These are phyloP conservation scores for Polyporus tsugae DNA, from an alignment of 1,284 basidiomycete genomes.

Conservation along the genomic window DNA sequence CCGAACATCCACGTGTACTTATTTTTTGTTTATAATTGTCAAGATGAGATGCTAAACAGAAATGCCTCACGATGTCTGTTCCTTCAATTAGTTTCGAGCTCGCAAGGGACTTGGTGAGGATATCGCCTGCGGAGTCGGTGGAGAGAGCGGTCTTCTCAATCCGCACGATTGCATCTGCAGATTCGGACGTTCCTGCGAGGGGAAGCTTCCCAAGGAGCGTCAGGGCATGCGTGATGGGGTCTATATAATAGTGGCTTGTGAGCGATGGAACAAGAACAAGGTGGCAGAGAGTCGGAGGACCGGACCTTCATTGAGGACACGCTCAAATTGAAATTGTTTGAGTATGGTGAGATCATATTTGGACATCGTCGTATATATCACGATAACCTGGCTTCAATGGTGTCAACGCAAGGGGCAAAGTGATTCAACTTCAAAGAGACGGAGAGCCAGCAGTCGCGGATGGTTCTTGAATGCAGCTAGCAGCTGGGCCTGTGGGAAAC, in stretches of 20 bases:
- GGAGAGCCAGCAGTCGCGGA: too few relatives aligned
- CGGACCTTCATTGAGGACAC: slow-evolving; percentile 65
- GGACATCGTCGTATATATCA: not conserved
- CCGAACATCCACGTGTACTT: slow-evolving; percentile 56
- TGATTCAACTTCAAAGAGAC: too few relatives aligned
- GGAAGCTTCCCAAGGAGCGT: slow-evolving; percentile 53
- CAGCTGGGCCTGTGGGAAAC: too few relatives aligned
- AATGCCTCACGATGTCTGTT: slow-evolving; percentile 55
- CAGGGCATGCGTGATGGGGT: slow-evolving; percentile 57
- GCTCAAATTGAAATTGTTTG: slow-evolving; percentile 55
- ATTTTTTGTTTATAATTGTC: too few relatives aligned
- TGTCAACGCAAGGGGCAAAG: too few relatives aligned
- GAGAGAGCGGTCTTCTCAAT: slow-evolving; percentile 66
- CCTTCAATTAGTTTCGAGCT: slow-evolving; percentile 47
- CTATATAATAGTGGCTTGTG: slow-evolving; percentile 41
- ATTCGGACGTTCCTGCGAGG: slow-evolving; percentile 30
- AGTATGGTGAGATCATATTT: slow-evolving; percentile 35
- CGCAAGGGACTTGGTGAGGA: slow-evolving; percentile 39
- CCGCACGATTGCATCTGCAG: slow-evolving; percentile 60
- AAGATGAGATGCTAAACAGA: too few relatives aligned
- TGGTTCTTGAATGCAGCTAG: too few relatives aligned
- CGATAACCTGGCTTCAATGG: too few relatives aligned
- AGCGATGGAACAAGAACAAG: not conserved
- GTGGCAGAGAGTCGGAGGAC: not conserved
- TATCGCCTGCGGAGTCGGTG: slow-evolving; percentile 38